These are phyloP conservation scores for Fomitopsis serialis DNA, from an alignment of 768 basidiomycete species.

Conservation along the genomic window DNA sequence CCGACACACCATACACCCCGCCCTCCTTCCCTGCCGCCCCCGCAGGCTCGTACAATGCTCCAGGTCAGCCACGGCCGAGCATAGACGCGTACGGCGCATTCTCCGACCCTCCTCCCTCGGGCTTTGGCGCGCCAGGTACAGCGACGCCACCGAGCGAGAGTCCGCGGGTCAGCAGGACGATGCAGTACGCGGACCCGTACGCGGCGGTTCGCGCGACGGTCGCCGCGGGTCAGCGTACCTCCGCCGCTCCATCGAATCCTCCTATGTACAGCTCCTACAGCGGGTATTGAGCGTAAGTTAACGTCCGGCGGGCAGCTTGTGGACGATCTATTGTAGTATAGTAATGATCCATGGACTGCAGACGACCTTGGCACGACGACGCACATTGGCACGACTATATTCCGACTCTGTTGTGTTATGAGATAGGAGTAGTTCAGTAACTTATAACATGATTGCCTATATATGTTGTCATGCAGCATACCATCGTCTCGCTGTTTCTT, in stretches of 20 bases:
- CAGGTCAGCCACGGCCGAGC: slow-evolving; percentile 38
- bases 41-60: slow-evolving; percentile 17
- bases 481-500: too few species aligned
- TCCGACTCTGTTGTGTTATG: too few species aligned
- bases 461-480: too few species aligned
- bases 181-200: slow-evolving; percentile 90
- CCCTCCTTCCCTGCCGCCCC: slow-evolving; percentile 23
- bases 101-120: slow-evolving; percentile 79
- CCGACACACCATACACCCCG: slow-evolving; percentile 30
- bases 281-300: background rate
- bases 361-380: too few species aligned
- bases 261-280: background rate
- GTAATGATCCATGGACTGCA: background rate
- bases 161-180: slow-evolving; percentile 75
- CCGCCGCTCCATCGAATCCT: slow-evolving; percentile 5
- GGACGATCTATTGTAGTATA: background rate
- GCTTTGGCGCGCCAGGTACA: slow-evolving; percentile 46
- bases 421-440: too few species aligned
- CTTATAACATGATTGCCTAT: too few species aligned
- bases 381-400: too few species aligned
- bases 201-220: slow-evolving; percentile 63
- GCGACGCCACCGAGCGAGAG: slow-evolving; percentile 26
- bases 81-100: slow-evolving; percentile 91
- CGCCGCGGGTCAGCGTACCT: slow-evolving; percentile 3
- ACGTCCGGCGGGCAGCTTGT: background rate